A percentile compares a stretch with the other conserved stretches of the same genome.
Evolutionary conservation across 257 asterid species (phyloP).

Genomic region (Solanum arcanum): DNA sequence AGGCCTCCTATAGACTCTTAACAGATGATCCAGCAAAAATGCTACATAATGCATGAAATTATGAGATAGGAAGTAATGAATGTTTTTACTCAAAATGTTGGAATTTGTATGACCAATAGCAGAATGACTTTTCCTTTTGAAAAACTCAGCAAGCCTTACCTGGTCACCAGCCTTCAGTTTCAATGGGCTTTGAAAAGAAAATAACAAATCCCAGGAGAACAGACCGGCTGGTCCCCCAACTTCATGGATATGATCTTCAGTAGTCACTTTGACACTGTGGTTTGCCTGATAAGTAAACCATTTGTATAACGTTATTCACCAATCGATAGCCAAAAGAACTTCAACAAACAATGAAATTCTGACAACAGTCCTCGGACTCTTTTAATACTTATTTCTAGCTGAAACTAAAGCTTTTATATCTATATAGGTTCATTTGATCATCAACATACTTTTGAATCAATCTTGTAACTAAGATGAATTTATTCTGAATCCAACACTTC

Average conservation of each 20-base stretch:
- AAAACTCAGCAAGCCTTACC: constrained; percentile 28
- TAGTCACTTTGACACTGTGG: constrained; percentile 66
- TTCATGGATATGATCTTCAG: constrained; percentile 89
- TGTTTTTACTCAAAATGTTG: neutral
- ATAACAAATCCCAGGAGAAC: constrained; percentile 82
- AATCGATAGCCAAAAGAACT: neutral
- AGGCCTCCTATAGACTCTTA: neutral
- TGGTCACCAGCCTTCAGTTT: constrained; percentile 83
- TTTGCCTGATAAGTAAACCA: constrained; percentile 31
- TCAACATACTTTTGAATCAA: neutral
- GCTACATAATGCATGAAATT: neutral
- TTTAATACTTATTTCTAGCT: neutral
- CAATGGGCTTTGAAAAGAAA: constrained; percentile 69
- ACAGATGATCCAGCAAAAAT: neutral
- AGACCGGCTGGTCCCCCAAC: constrained; percentile 87
- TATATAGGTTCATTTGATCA: neutral
- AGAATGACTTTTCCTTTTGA: neutral
- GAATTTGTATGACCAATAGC: neutral
- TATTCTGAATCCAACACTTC: neutral
- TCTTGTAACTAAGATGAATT: neutral
- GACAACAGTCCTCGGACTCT: neutral
- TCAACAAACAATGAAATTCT: neutral
- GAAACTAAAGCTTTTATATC: neutral
- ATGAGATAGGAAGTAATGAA: neutral
- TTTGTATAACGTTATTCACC: neutral